A percentile compares a stretch with the other conserved stretches of the same genome.
Conservation (phyloP, 2,329 filamentous ascomycete genomes). For the Pyrenochaeta sp. region DNA sequence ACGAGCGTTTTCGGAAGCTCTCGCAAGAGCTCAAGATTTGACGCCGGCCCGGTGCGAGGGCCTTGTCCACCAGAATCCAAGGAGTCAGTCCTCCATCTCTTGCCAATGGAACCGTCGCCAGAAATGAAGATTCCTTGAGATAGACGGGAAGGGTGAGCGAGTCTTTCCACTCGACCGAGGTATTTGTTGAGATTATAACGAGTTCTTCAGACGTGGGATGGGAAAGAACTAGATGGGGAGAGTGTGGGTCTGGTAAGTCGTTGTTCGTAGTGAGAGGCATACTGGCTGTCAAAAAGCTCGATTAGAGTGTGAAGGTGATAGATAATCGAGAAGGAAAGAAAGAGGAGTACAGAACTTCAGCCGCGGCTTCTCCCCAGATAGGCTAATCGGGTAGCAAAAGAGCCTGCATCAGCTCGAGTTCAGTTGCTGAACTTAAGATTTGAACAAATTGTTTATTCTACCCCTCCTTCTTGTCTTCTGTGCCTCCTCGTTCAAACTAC, state of each 20-base stretch:
- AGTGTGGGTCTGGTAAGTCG: neutral
- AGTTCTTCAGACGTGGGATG: neutral
- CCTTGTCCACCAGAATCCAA: slow-evolving; percentile 63
- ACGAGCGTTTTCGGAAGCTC: slow-evolving; percentile 52
- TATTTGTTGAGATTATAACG: neutral
- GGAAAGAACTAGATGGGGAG: neutral
- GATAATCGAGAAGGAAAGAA: too few species aligned
- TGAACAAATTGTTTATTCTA: too few species aligned
- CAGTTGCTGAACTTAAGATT: too few species aligned
- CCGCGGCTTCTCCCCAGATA: too few species aligned
- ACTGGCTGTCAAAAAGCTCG: too few species aligned
- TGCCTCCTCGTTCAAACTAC: too few species aligned
- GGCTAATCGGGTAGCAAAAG: too few species aligned
- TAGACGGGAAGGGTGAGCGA: neutral
- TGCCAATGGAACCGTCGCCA: slow-evolving; percentile 63
- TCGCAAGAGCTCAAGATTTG: slow-evolving; percentile 65
- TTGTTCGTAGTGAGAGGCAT: neutral
- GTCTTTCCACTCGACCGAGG: neutral
- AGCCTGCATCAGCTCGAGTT: too few species aligned
- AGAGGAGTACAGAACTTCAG: too few species aligned
- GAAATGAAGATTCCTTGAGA: neutral
- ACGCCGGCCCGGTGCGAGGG: slow-evolving; percentile 48
- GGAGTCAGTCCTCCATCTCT: slow-evolving; percentile 61
- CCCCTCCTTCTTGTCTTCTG: too few species aligned
- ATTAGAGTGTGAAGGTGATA: too few species aligned